Conservation (phyloP, 2,329 filamentous ascomycete species). For the Zasmidium citrigriseum region DNA sequence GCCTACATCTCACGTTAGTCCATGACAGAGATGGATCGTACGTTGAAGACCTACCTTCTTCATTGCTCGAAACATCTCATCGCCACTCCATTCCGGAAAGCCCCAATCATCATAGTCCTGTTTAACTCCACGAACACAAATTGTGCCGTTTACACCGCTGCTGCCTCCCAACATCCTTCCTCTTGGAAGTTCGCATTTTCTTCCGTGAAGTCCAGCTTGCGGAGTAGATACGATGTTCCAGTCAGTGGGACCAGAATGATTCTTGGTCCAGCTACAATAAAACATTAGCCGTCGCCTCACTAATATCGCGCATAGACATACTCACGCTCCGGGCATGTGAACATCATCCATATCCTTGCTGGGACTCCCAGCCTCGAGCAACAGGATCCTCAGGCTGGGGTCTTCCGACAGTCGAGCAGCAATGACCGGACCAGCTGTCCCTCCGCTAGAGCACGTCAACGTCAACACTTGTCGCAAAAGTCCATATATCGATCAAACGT, state of each 20-base stretch:
- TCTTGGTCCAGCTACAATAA: constrained; percentile 38
- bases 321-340: constrained; percentile 47
- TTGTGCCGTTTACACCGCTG: constrained; percentile 47
- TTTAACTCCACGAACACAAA: constrained; percentile 45
- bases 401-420: constrained; percentile 30
- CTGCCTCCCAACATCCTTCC: constrained; percentile 46
- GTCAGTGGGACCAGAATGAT: constrained; percentile 45
- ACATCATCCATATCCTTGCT: constrained; percentile 46
- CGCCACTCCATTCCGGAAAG: constrained; percentile 31
- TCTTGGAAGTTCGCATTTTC: constrained; percentile 45
- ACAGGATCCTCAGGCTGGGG: constrained; percentile 25
- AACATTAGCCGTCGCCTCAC: constrained; percentile 18
- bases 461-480: neutral
- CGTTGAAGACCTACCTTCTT: constrained; percentile 19
- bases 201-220: constrained; percentile 42
- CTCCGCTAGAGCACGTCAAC: constrained; percentile 20
- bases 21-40: neutral
- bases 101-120: constrained; percentile 43
- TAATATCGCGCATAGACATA: neutral
- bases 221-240: constrained; percentile 48
- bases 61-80: constrained; percentile 34
- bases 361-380: constrained; percentile 29
- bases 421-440: constrained; percentile 28
- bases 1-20: constrained; percentile 16
- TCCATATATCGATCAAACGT: neutral